Base-by-base conservation (phyloP, 164 flowering plant species). In the Tetrastigma voinierianum region DNA sequence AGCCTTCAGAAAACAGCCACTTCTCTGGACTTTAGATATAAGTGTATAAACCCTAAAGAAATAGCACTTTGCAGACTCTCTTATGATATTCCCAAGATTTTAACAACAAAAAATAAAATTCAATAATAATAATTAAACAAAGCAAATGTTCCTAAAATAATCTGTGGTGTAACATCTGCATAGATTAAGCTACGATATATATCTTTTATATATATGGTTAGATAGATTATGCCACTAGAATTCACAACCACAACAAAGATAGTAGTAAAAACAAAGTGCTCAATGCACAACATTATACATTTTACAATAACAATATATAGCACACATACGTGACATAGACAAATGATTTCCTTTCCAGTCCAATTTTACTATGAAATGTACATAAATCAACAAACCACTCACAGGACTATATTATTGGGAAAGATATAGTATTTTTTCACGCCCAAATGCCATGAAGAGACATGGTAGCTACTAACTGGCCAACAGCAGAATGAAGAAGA, bases 401-500 rank as follows among this genome's bases (percentile, higher is more conserved):
- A 6, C 19, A 57, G 19, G 20, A 32, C 46, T 25, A 18, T 57
- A 57, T 25, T 57, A 19, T 25, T 53, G 21, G 21, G n/a, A 23
- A 10, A 25, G 15, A 57, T 9, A 40, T 12, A 21, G 4, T 40
- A 25, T 8, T 52, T 68, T 68, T 15, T 18, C 5, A 57, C 1
- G 9, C 16, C 13, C 3, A 57, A 46, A 43, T 2, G 40, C 40
- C 40, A 32, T 32, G 40, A 32, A 32, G 7, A 25, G 17, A 18
- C 43, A 60, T n/a, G 9, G 44, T 10, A 60, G 49, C 51, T 57
- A 15, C 46, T 40, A 15, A 44, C 20, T 59, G 68, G 51, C 61
- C 32, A 25, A 25, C 64, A 57, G 47, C 49, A 66, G 67, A 53
- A 15, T 59, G 65, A 53, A 77, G 80, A n/a, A 74, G 81, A 14